A percentile compares a stretch with the other conserved stretches of the same genome.
phyloP scores from a whole-genome alignment of 495 filamentous ascomycete genomes.

The Trichoderma reesei region DNA sequence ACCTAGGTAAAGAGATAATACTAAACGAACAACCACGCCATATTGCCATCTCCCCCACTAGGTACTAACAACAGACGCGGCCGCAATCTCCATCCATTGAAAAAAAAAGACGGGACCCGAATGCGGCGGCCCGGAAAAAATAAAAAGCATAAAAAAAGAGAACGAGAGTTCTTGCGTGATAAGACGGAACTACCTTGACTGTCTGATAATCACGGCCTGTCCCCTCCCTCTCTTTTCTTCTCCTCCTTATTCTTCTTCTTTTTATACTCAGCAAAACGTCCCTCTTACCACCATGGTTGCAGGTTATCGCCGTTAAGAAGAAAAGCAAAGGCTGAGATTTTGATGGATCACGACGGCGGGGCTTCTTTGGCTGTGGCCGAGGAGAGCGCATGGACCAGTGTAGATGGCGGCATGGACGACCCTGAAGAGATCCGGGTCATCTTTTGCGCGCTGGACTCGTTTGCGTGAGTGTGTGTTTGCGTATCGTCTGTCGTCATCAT shows the following conservation, averaged over 20 bases:
- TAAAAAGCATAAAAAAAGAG: not conserved
- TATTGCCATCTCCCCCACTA: conserved; percentile 3
- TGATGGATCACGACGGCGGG: conserved; percentile 6
- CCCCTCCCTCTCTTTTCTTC: too few relatives aligned
- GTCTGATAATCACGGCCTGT: too few relatives aligned
- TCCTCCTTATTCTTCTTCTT: too few relatives aligned
- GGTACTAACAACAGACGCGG: too few relatives aligned
- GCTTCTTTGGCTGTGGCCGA: conserved; percentile 14
- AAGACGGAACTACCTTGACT: too few relatives aligned
- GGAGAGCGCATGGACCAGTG: conserved; percentile 43
- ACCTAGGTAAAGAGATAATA: too few relatives aligned
- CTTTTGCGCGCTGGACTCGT: conserved; percentile 72
- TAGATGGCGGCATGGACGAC: conserved; percentile 55
- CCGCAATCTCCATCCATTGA: not conserved
- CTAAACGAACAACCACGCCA: not conserved
- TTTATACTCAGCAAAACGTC: not conserved
- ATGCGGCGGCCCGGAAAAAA: conserved; percentile 1
- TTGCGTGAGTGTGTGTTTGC: conserved; percentile 53
- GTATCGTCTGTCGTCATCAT: not conserved
- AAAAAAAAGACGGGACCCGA: not conserved
- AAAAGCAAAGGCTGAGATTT: not conserved
- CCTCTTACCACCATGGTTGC: not conserved
- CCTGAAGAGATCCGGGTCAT: conserved; percentile 67
- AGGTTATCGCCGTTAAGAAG: conserved; percentile 13
- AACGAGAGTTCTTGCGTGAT: too few relatives aligned